phyloP scores from a whole-genome alignment of 352 stramenopile species.

The Phytophthora podocarpi region DNA sequence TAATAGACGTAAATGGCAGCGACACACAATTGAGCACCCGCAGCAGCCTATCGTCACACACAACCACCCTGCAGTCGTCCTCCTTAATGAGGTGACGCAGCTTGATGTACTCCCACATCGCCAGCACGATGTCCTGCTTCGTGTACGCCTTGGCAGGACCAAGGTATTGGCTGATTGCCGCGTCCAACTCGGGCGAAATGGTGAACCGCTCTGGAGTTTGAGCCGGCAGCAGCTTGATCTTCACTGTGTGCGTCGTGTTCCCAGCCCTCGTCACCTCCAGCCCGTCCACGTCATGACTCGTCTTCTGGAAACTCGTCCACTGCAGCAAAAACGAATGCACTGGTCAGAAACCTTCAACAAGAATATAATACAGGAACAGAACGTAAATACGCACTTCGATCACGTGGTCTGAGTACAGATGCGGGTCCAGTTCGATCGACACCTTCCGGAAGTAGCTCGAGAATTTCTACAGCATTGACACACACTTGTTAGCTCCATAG shows the following conservation, averaged over 20 bases:
- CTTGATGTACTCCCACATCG: slow-evolving; percentile 83
- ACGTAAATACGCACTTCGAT: slow-evolving; percentile 52
- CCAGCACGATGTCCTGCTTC: slow-evolving; percentile 79
- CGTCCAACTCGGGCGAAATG: slow-evolving; percentile 52
- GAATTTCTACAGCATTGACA: slow-evolving; percentile 55
- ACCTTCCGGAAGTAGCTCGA: slow-evolving; percentile 80
- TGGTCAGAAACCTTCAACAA: background rate
- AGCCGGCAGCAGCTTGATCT: slow-evolving; percentile 68
- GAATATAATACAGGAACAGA: background rate
- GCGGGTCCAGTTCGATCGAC: slow-evolving; percentile 73
- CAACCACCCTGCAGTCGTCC: slow-evolving; percentile 77
- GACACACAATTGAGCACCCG: slow-evolving; percentile 71
- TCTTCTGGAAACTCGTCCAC: slow-evolving; percentile 85
- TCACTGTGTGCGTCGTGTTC: slow-evolving; percentile 58
- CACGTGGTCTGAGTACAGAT: slow-evolving; percentile 68
- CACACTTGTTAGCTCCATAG: background rate
- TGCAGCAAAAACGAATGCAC: slow-evolving; percentile 12
- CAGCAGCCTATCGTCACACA: slow-evolving; percentile 58
- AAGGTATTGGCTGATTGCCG: slow-evolving; percentile 48
- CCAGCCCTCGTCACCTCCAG: slow-evolving; percentile 61
- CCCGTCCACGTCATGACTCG: slow-evolving; percentile 60
- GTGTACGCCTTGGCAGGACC: slow-evolving; percentile 52
- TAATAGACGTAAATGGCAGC: slow-evolving; percentile 71
- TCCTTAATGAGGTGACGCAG: slow-evolving; percentile 75
- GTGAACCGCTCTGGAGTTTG: slow-evolving; percentile 64